Evolutionary conservation across 2,329 filamentous ascomycete species (phyloP), one percentile per base, ranked within the genome.

Genomic region (Diaporthe destruens): DNA sequence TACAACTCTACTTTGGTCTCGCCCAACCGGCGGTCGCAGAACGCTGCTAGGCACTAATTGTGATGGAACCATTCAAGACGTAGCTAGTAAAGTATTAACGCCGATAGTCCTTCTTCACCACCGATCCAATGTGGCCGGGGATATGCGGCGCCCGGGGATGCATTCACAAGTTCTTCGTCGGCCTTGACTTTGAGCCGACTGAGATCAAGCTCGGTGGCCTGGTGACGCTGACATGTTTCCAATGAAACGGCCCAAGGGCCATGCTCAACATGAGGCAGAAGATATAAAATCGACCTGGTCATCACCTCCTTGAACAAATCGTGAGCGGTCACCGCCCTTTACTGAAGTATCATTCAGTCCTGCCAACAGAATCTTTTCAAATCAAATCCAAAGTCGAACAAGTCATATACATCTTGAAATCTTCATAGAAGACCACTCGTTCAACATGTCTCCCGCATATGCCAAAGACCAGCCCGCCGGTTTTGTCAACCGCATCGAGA

Each of bases 401-500:
- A 8, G 1, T 23, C 9, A 16, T 2, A 47, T n/a, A 32, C 0
- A 34, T 18, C 8, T 6, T 5, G 4, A 18, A 34, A 29, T 25
- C 20, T 29, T 11, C 2, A 14, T 11, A 1, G 4, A 39, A 51
- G 11, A 0, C 29, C 20, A 25, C 3, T 34, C 14, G 1, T 18
- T 8, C 16, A 71, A 39, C 6, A 75, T 75, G 74, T 65, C 71
- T 9, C 67, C 63, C 32, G 71, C 55, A 23, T 75, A 73, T 34
- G 61, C 74, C 39, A 74, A 79, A 44, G 68, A 76, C 29, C 72
- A 79, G 75, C 76, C 79, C 0, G 16, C 39, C 0, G 77, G 74
- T 66, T 75, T 75, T 54, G 75, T 72, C 68, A 87, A 87, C 76
- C 75, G 76, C 63, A 80, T 87, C 12, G 80, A 85, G 72, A 84